Conservation (phyloP, 305 asterid species). For the Stenogyne calaminthoides region DNA sequence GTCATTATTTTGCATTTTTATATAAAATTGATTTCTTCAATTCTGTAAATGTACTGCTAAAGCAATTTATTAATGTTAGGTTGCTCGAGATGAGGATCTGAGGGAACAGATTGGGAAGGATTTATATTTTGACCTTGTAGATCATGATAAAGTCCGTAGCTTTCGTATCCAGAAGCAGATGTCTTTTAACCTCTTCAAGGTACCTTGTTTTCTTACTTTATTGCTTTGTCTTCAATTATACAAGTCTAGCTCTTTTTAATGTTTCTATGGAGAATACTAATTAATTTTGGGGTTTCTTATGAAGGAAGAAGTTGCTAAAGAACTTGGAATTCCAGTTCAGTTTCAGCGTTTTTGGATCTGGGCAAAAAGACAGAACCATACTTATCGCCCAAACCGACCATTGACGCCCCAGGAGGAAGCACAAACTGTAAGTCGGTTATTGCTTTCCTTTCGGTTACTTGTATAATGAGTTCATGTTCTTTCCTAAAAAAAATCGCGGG, state of each 20-base stretch:
- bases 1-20: background rate
- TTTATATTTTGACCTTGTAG: constrained; percentile 90
- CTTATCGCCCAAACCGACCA: constrained; percentile 81
- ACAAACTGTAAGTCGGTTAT: constrained; percentile 52
- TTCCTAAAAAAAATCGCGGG: background rate
- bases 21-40: constrained; percentile 21
- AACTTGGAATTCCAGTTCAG: constrained; percentile 73
- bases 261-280: background rate
- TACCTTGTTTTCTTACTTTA: constrained; percentile 23
- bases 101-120: constrained; percentile 91
- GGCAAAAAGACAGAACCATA: constrained; percentile 87
- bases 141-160: constrained; percentile 92
- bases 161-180: constrained; percentile 88
- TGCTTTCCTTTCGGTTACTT: constrained; percentile 8
- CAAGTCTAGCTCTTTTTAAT: constrained; percentile 2
- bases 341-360: constrained; percentile 83
- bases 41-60: constrained; percentile 24
- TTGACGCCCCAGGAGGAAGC: constrained; percentile 73
- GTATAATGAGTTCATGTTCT: constrained; percentile 3
- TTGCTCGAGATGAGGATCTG: constrained; percentile 95
- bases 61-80: constrained; percentile 49
- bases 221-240: constrained; percentile 6
- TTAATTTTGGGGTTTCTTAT: constrained; percentile 21
- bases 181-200: constrained; percentile 66
- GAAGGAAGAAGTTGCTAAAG: constrained; percentile 78